phyloP scores from a whole-genome alignment of 2,329 filamentous ascomycete species.

The Phyllosticta citribraziliensis region DNA sequence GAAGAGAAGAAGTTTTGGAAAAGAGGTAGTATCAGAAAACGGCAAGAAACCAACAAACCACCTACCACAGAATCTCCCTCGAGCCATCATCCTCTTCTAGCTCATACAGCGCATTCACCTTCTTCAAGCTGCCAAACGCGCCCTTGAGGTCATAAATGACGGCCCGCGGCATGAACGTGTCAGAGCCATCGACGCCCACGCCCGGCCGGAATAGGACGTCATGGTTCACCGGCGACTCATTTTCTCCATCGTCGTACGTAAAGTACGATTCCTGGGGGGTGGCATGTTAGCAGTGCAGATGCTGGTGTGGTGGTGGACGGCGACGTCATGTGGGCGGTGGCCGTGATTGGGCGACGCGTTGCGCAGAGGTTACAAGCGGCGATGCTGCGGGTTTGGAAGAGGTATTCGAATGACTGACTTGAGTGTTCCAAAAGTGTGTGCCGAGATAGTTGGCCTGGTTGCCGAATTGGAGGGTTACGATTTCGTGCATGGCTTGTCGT shows the following conservation, averaged over 20 bases:
- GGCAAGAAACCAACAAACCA: neutral
- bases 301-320: neutral
- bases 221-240: conserved; percentile 59
- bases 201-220: conserved; percentile 84
- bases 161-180: conserved; percentile 86
- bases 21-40: too few relatives aligned
- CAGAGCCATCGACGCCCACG: conserved; percentile 68
- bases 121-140: conserved; percentile 77
- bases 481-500: conserved; percentile 66
- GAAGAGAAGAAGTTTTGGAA: neutral
- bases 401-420: conserved; percentile 43
- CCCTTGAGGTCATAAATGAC: conserved; percentile 94
- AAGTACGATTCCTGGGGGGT: conserved; percentile 87
- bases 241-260: conserved; percentile 62
- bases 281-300: neutral
- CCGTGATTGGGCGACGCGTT: neutral
- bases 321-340: neutral
- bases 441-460: conserved; percentile 87
- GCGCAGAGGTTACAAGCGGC: neutral
- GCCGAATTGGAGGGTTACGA: conserved; percentile 87
- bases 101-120: conserved; percentile 83
- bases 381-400: neutral
- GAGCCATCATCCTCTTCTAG: conserved; percentile 30
- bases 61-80: conserved; percentile 20
- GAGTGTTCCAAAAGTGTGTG: conserved; percentile 96